phyloP scores from a whole-genome alignment of 331 rosid genomes.

The Pyrus hybrid region DNA sequence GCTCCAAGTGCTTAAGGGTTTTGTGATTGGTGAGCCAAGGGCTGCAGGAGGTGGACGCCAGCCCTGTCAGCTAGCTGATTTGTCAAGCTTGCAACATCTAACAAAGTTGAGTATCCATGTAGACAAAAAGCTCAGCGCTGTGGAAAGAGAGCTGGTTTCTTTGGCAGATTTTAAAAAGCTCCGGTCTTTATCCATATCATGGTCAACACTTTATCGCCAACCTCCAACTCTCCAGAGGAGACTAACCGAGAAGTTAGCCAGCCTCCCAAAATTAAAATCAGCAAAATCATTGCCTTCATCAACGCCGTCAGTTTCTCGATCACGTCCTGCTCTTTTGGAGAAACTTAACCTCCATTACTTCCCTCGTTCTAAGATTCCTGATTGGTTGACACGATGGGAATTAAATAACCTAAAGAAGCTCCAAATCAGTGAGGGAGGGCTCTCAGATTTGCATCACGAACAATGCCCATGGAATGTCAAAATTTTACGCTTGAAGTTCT shows the following conservation, averaged over 20 bases:
- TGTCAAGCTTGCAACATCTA: neutral
- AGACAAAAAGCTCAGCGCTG: neutral
- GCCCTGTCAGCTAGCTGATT: conserved; percentile 4
- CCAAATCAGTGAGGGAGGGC: conserved; percentile 1
- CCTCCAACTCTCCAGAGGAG: neutral
- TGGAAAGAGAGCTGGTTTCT: neutral
- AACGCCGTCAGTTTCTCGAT: neutral
- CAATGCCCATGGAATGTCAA: neutral
- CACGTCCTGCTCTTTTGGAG: neutral
- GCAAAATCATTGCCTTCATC: neutral
- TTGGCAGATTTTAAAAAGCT: neutral
- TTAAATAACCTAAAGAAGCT: neutral
- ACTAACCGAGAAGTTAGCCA: neutral
- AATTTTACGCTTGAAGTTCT: neutral
- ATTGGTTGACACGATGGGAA: neutral
- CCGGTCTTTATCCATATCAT: conserved; percentile 2
- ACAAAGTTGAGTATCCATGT: conserved; percentile 8
- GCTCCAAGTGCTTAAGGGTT: conserved; percentile 45
- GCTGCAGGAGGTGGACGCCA: neutral
- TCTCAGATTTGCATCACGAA: neutral
- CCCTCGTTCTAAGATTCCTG: neutral
- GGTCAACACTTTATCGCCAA: neutral
- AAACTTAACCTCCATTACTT: conserved; percentile 13
- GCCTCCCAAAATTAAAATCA: neutral
- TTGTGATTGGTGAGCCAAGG: conserved; percentile 15